Evolutionary conservation across 495 filamentous ascomycete genomes (phyloP).

Genomic region (Penicillium desertorum): DNA sequence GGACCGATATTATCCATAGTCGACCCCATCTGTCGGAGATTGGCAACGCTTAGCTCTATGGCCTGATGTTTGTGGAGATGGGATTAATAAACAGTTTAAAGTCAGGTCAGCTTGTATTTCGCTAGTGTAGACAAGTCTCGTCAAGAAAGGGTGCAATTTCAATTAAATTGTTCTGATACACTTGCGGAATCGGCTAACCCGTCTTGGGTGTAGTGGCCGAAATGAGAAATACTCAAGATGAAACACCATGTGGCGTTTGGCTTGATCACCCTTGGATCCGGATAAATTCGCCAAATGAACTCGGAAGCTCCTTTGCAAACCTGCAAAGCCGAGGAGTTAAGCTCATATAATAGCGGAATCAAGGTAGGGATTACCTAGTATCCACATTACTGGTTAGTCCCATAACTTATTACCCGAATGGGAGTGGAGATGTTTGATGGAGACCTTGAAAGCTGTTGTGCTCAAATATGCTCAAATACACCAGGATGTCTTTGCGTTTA

Average conservation of each 20-base stretch:
- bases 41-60: not conserved
- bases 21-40: constrained; percentile 5
- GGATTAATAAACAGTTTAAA: not conserved
- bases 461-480: no score
- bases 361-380: no score
- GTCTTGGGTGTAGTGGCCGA: constrained; percentile 17
- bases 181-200: constrained; percentile 18
- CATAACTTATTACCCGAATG: no score
- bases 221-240: constrained; percentile 24
- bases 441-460: no score
- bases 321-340: not conserved
- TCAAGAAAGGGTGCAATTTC: constrained; percentile 17
- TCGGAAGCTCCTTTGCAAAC: constrained; percentile 18
- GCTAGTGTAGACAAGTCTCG: constrained; percentile 1
- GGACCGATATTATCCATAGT: not conserved
- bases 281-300: constrained; percentile 16
- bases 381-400: no score
- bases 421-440: no score
- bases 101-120: constrained; percentile 13
- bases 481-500: no score
- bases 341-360: no score
- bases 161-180: constrained; percentile 23
- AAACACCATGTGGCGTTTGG: constrained; percentile 24
- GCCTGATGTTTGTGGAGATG: constrained; percentile 8
- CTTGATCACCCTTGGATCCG: constrained; percentile 9